Evolutionary conservation across 208 protist species (phyloP), one percentile per base, ranked within the genome.

Genomic region (Leishmania arabica): DNA sequence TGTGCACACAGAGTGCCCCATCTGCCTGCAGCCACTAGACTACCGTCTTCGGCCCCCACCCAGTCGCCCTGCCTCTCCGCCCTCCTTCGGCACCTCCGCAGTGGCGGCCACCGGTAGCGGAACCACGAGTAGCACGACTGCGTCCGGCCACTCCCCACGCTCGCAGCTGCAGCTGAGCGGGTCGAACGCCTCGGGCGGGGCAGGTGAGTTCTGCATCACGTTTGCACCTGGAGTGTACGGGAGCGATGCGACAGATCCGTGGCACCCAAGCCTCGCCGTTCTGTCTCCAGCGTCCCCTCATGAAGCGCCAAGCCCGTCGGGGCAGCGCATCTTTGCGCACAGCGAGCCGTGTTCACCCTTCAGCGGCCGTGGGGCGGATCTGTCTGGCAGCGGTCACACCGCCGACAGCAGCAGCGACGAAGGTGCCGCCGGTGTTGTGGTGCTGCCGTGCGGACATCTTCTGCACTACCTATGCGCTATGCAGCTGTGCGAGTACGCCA

Each of bases 1-100:
- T 40, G 54, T 84, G 21, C 49, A 72, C 2, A 78, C 89, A 3
- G 92, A 97, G 65, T 97, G 94, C 65, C 86, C 92, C 37, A 95
- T 97, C 71, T 97, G 94, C 71, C 79, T 97, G 72, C 90, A 95
- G 79, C 79, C 88, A 4, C 87, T 97, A 24, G 56, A 69, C n/a
- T 79, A 68, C 37, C 54, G 37, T n/a, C 62, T 80, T 73, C 40
- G 31, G 34, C 65, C 81, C 58, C 78, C 81, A 13, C 75, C 62
- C 0, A 79, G 47, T 19, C 45, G 27, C 42, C 69, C 42, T 15
- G 81, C 37, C 75, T 76, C 60, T 40, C 62, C 60, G 51, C 69
- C 19, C 13, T 8, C 24, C 62, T 45, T 15, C 24, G 15, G 13
- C 58, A 40, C 75, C 8, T 49, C 77, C 9, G 27, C 76, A 21